phyloP scores from a whole-genome alignment of 495 filamentous ascomycete species.

The Xylona heveae region DNA sequence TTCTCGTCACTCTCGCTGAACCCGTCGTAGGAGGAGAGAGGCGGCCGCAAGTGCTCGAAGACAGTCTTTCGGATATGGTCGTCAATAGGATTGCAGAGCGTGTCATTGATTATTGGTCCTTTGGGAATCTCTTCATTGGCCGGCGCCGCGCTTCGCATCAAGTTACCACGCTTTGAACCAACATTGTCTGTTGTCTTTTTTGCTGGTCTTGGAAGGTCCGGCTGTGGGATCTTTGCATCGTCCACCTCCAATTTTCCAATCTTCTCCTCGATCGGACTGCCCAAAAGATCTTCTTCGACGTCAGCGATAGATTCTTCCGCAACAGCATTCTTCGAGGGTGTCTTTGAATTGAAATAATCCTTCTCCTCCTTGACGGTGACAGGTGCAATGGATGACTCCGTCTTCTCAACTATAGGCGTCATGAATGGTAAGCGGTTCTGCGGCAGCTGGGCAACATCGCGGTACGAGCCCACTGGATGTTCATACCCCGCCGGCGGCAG shows the following conservation, averaged over 20 bases:
- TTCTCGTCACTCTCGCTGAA: conserved; percentile 46
- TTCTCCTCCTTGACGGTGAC: conserved; percentile 30
- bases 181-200: conserved; percentile 3
- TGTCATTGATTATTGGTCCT: conserved; percentile 56
- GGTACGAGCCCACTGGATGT: conserved; percentile 48
- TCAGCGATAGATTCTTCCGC: conserved; percentile 2
- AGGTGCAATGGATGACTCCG: conserved; percentile 60
- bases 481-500: conserved; percentile 74
- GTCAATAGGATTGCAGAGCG: conserved; percentile 75
- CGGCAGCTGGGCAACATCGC: conserved; percentile 50
- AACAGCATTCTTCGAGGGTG: conserved; percentile 37
- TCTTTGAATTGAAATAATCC: conserved; percentile 44
- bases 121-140: conserved; percentile 15
- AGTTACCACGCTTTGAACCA: conserved; percentile 8
- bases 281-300: conserved; percentile 31
- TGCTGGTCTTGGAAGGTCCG: conserved; percentile 17
- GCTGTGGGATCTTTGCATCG: conserved; percentile 19
- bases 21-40: conserved; percentile 50
- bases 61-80: conserved; percentile 51
- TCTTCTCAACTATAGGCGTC: conserved; percentile 93
- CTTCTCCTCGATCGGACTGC: conserved; percentile 49
- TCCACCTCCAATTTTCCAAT: too few relatives aligned
- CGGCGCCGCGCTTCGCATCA: conserved; percentile 3
- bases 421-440: conserved; percentile 89
- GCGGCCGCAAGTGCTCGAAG: conserved; percentile 44